phyloP scores from a whole-genome alignment of 2,329 filamentous ascomycete genomes.

The Aspergillus ibericus region DNA sequence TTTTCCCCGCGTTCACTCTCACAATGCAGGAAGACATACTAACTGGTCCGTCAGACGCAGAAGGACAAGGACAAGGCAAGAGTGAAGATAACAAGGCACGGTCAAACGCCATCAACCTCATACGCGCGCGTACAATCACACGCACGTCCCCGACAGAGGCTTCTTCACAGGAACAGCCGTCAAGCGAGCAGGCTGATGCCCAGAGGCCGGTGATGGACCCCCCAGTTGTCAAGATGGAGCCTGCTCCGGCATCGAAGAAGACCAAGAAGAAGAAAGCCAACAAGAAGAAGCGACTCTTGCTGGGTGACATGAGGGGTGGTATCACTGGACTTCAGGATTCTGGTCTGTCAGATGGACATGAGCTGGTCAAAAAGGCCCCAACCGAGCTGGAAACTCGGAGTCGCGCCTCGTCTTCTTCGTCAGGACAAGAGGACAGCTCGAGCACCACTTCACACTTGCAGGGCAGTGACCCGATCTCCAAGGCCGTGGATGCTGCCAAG shows the following conservation, averaged over 20 bases:
- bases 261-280: constrained; percentile 16
- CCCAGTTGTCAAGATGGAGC: background rate
- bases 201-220: constrained; percentile 2
- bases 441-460: background rate
- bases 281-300: constrained; percentile 5
- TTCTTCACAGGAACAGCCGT: background rate
- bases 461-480: background rate
- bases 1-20: background rate
- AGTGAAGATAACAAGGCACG: constrained; percentile 10
- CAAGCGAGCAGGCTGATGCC: background rate
- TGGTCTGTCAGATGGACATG: background rate
- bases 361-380: background rate
- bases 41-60: background rate
- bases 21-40: background rate
- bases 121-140: constrained; percentile 15
- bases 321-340: background rate
- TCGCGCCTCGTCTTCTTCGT: background rate
- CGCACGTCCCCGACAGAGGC: constrained; percentile 3
- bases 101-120: constrained; percentile 14
- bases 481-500: background rate
- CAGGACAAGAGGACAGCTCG: background rate
- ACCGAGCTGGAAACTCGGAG: background rate
- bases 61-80: background rate
- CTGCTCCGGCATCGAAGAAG: background rate
- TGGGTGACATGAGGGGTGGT: background rate